Conservation (phyloP, 306 rosid species). For the Pyrus betulifolia region DNA sequence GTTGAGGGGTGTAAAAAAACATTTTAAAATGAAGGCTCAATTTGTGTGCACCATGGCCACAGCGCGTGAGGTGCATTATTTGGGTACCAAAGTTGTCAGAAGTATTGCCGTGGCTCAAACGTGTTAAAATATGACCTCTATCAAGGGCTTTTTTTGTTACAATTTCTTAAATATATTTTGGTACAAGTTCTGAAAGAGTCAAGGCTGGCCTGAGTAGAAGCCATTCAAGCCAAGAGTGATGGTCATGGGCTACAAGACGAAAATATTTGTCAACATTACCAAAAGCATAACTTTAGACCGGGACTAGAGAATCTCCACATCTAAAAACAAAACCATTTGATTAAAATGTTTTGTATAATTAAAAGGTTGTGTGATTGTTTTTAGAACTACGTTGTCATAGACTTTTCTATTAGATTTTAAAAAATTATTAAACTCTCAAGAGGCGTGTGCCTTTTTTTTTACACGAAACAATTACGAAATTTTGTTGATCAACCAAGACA, state of each 20-base stretch:
- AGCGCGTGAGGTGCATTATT: too few relatives aligned
- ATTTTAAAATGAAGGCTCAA: too few relatives aligned
- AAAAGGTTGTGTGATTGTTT: not conserved
- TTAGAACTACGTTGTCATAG: not conserved
- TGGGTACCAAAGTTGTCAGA: not conserved
- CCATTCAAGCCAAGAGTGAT: not conserved
- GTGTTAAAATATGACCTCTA: too few relatives aligned
- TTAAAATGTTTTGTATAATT: not conserved
- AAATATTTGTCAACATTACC: slow-evolving; percentile 4
- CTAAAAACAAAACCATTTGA: not conserved
- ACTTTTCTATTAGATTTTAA: not conserved
- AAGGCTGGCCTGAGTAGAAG: not conserved
- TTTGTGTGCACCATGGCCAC: too few relatives aligned
- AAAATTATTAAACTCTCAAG: too few relatives aligned
- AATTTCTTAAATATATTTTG: not conserved
- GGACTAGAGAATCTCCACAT: not conserved
- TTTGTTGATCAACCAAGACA: too few relatives aligned
- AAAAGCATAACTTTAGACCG: not conserved
- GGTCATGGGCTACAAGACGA: not conserved
- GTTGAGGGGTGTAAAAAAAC: too few relatives aligned
- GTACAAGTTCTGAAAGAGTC: not conserved
- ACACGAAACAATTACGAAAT: too few relatives aligned
- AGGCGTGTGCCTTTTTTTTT: too few relatives aligned
- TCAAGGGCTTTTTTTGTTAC: not conserved
- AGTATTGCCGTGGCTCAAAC: not conserved